These are phyloP conservation scores for Candida loeiensis DNA, from an alignment of 805 yeast genomes.

Conservation along the genomic window DNA sequence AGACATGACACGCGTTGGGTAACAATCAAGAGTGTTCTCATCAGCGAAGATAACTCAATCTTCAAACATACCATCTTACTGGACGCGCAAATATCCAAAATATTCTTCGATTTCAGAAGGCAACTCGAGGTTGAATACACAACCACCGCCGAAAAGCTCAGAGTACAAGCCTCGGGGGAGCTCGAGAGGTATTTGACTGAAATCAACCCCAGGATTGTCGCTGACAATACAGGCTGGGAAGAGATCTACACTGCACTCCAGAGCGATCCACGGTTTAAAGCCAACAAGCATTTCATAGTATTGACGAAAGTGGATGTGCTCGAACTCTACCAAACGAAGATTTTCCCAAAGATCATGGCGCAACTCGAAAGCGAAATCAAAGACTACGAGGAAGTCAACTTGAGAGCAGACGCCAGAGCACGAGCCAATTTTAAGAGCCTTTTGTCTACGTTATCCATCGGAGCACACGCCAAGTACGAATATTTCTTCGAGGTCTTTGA, in stretches of 20 bases:
- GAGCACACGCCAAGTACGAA: constrained; percentile 56
- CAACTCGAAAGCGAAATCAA: constrained; percentile 20
- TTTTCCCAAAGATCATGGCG: constrained; percentile 26
- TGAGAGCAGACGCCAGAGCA: constrained; percentile 59
- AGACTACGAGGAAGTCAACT: constrained; percentile 36
- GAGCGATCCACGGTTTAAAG: constrained; percentile 51
- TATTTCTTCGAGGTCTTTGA: constrained; percentile 51
- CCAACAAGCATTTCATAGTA: constrained; percentile 51
- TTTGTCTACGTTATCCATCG: constrained; percentile 41
- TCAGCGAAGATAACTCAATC: constrained; percentile 62
- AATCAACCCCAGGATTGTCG: constrained; percentile 27
- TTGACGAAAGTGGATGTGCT: constrained; percentile 61
- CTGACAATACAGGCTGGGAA: constrained; percentile 36
- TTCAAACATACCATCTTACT: constrained; percentile 58
- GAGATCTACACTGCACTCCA: constrained; percentile 32
- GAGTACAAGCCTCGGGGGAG: constrained; percentile 50
- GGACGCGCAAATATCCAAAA: constrained; percentile 52
- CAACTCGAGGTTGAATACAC: constrained; percentile 33
- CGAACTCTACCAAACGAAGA: constrained; percentile 42
- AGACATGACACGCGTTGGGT: constrained; percentile 62
- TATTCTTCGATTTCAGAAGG: constrained; percentile 50
- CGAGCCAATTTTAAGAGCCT: constrained; percentile 55
- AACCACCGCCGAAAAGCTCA: constrained; percentile 21
- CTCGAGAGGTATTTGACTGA: constrained; percentile 48
- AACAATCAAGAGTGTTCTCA: constrained; percentile 44